Conservation (phyloP, 495 filamentous ascomycete genomes). For the Penicillium pulvis region DNA sequence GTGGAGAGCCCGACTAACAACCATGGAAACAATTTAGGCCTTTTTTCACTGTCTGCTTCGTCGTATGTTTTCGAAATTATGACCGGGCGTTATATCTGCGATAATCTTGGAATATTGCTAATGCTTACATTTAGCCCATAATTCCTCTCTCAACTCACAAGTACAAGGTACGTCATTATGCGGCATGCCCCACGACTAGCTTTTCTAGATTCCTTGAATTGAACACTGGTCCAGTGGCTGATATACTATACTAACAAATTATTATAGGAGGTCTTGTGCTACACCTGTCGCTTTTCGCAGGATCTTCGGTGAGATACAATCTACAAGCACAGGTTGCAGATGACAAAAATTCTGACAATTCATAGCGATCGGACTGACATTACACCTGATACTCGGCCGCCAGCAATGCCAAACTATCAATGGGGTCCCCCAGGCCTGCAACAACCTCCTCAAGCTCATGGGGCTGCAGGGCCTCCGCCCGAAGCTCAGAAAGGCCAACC, state of each 20-base stretch:
- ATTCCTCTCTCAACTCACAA: constrained; percentile 54
- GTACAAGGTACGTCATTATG: constrained; percentile 41
- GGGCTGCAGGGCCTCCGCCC: background rate
- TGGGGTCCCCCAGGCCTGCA: constrained; percentile 27
- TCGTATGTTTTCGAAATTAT: constrained; percentile 40
- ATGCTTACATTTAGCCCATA: constrained; percentile 36
- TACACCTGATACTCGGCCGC: constrained; percentile 44
- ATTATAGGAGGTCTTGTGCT: constrained; percentile 51
- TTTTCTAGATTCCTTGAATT: background rate
- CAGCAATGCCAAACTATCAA: constrained; percentile 22
- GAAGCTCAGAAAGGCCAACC: constrained; percentile 6
- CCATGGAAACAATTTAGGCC: constrained; percentile 34
- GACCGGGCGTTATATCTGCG: background rate
- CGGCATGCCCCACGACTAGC: background rate
- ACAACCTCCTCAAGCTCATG: constrained; percentile 28
- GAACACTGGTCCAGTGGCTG: background rate
- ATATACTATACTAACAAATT: constrained; percentile 19
- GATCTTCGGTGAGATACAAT: constrained; percentile 47
- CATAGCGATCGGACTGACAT: constrained; percentile 48
- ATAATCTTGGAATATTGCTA: background rate
- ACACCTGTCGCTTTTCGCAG: constrained; percentile 56
- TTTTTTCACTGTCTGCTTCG: constrained; percentile 57
- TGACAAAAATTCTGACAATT: constrained; percentile 10
- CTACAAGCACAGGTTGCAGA: background rate
- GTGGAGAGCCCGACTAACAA: constrained; percentile 18